Base-by-base conservation (phyloP, 495 filamentous ascomycete species). In the Glutinoglossum americanum region DNA sequence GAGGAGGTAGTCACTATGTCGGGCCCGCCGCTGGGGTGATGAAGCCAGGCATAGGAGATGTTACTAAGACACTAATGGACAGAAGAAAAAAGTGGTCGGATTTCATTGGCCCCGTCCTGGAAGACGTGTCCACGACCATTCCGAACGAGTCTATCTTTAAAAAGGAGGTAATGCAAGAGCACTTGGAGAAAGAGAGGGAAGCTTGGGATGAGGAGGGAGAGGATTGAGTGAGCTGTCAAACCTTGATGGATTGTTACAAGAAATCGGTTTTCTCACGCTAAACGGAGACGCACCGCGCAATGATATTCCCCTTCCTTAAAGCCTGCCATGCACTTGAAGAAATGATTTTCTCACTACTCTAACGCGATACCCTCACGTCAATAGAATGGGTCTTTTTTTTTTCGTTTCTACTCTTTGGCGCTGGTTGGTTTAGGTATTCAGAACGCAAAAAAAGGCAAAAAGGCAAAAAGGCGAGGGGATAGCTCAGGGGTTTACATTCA, bases 41-140 rank as follows among this genome's bases (percentile, higher is more conserved):
- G 11, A 77, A 85, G 25, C 84, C 90, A 3, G 86, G 85, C 28
- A 93, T 99, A 58, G 93, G 92, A 32, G 92, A 99, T 65, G 76
- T 84, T 30, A 89, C 90, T 1, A 79, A 84, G 64, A 86, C 81
- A 23, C 72, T 97, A 49, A 94, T 99, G 90, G 87, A 94, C 61
- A 74, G 89, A 57, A 73, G 88, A 60, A 76, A 76, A 66, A 77
- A 85, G 62, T 99, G 92, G 92, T 84, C 84, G 75, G 59, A 80
- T 72, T 27, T 79, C 70, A 55, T 66, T 64, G 51, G 72, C 76
- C 61, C 83, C 78, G 62, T 81, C 74, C 62, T 84, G 82, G 54
- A 82, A 64, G 59, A 74, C 69, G 45, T 85, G 70, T 13, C 44
- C 17, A 60, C 51, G 13, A 55, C 55, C 4, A 53, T 60, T 37